Conservation (phyloP, 495 filamentous ascomycete genomes). For the Apiosordaria backusii region DNA sequence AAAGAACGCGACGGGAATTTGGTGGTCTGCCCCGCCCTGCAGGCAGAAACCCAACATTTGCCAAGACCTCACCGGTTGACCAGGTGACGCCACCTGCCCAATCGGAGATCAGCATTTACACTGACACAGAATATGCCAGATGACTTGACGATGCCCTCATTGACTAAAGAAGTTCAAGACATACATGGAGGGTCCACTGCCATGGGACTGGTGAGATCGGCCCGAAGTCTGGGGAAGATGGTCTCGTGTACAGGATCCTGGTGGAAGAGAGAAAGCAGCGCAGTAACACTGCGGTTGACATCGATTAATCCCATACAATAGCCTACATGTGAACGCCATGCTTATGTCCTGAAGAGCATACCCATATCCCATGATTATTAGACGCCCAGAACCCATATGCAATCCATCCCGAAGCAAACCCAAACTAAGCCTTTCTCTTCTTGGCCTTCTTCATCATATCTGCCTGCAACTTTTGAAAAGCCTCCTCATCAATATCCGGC, state of each 20-base stretch:
- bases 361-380: neutral
- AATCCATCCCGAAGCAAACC: neutral
- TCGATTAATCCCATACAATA: neutral
- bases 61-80: constrained; percentile 13
- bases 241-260: neutral
- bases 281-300: neutral
- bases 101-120: neutral
- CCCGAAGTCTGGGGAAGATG: neutral
- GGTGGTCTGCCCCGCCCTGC: too few relatives aligned
- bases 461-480: constrained; percentile 52
- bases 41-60: neutral
- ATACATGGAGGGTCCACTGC: neutral
- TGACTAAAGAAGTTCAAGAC: neutral
- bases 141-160: neutral
- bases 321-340: neutral
- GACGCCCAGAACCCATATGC: neutral
- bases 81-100: constrained; percentile 14
- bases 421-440: constrained; percentile 24
- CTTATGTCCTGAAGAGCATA: neutral
- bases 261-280: neutral
- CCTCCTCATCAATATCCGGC: constrained; percentile 63
- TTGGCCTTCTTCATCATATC: constrained; percentile 43
- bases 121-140: neutral
- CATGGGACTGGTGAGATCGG: neutral
- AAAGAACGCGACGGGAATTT: neutral